Conservation (phyloP, 2,329 filamentous ascomycete species). For the Alternaria sp. region DNA sequence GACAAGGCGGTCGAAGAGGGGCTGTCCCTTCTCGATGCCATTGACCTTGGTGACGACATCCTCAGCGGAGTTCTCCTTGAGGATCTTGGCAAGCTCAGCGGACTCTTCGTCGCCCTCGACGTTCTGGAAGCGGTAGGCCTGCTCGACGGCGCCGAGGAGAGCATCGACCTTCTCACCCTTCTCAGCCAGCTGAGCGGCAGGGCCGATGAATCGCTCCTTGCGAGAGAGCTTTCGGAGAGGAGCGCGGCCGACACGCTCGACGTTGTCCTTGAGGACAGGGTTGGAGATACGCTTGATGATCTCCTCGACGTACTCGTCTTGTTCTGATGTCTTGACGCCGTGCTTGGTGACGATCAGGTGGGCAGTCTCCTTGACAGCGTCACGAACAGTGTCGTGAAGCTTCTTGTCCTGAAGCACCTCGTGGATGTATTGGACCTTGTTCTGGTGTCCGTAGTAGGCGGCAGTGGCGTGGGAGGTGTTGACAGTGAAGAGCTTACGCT, state of each 20-base stretch:
- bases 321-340: conserved; percentile 74
- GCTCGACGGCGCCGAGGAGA: conserved; percentile 84
- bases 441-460: conserved; percentile 91
- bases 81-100: conserved; percentile 81
- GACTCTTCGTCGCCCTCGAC: conserved; percentile 92
- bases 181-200: conserved; percentile 88
- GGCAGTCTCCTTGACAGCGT: conserved; percentile 84
- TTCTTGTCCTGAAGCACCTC: conserved; percentile 82
- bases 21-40: conserved; percentile 77
- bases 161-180: conserved; percentile 73
- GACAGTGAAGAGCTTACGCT: conserved; percentile 99
- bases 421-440: conserved; percentile 85
- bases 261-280: conserved; percentile 87
- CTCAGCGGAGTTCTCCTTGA: conserved; percentile 74
- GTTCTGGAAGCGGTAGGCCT: conserved; percentile 94
- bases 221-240: conserved; percentile 92
- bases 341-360: conserved; percentile 87
- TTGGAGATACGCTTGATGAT: conserved; percentile 95
- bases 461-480: conserved; percentile 97
- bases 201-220: conserved; percentile 95
- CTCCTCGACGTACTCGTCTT: conserved; percentile 86
- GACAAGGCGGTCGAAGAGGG: conserved; percentile 77
- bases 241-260: conserved; percentile 93
- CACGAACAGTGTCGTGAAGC: conserved; percentile 80
- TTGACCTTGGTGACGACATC: conserved; percentile 82